phyloP scores from a whole-genome alignment of 257 asterid species.

The Capsicum pubescens region DNA sequence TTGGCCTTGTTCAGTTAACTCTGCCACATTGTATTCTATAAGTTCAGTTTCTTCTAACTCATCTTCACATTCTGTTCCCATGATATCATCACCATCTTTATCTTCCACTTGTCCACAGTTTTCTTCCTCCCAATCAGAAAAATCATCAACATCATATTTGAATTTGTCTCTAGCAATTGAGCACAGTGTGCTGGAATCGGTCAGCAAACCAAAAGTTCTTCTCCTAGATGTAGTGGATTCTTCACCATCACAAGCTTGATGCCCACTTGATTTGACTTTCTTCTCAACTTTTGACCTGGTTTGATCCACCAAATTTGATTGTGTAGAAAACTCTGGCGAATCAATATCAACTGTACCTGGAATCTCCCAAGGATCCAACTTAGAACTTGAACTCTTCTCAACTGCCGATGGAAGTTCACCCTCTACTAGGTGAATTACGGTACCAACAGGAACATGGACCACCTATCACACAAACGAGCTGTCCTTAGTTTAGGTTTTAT shows the following conservation, averaged over 20 bases:
- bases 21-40: constrained; percentile 72
- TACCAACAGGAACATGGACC: constrained; percentile 86
- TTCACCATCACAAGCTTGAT: constrained; percentile 20
- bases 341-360: constrained; percentile 64
- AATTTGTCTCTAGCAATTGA: constrained; percentile 40
- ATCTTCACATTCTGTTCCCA: constrained; percentile 53
- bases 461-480: constrained; percentile 51
- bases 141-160: constrained; percentile 32
- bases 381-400: constrained; percentile 61
- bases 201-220: constrained; percentile 23
- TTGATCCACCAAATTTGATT: constrained; percentile 31
- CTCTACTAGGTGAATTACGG: constrained; percentile 78
- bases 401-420: constrained; percentile 80
- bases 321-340: constrained; percentile 46
- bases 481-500: constrained; percentile 20
- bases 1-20: constrained; percentile 80
- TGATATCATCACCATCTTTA: constrained; percentile 38
- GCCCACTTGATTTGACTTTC: not conserved
- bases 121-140: constrained; percentile 39
- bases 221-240: constrained; percentile 33
- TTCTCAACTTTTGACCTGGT: constrained; percentile 33
- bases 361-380: constrained; percentile 86
- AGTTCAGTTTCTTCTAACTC: constrained; percentile 46
- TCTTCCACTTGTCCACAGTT: constrained; percentile 46
- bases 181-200: constrained; percentile 31